These are phyloP conservation scores for Vicia villosa DNA, from an alignment of 306 rosid species.

Conservation along the genomic window DNA sequence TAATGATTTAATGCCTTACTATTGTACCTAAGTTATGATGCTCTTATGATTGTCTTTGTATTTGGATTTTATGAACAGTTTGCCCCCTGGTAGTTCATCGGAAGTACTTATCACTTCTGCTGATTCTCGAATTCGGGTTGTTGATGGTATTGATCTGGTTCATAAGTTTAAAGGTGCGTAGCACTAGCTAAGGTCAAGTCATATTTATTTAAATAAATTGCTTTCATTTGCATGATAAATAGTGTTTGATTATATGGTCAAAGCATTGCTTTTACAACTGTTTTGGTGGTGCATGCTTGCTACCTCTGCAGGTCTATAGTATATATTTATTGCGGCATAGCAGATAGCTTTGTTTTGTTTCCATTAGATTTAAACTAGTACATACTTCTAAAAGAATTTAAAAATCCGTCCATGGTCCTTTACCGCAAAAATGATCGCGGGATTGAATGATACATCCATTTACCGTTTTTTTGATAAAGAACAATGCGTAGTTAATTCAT, in stretches of 20 bases:
- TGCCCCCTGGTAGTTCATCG: conserved; percentile 94
- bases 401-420: too few relatives aligned
- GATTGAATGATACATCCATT: too few relatives aligned
- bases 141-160: conserved; percentile 79
- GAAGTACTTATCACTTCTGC: conserved; percentile 94
- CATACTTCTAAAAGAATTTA: too few relatives aligned
- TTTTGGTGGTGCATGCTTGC: background rate
- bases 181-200: conserved; percentile 15
- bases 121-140: conserved; percentile 94
- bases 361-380: too few relatives aligned
- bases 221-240: too few relatives aligned
- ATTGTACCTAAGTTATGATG: conserved; percentile 30
- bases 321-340: conserved; percentile 21
- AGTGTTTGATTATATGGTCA: too few relatives aligned
- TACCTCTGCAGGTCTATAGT: conserved; percentile 22
- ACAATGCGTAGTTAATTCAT: too few relatives aligned
- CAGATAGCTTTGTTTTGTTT: too few relatives aligned
- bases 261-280: background rate
- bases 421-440: too few relatives aligned
- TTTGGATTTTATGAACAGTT: conserved; percentile 65
- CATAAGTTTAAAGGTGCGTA: conserved; percentile 89
- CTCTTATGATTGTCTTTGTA: conserved; percentile 27
- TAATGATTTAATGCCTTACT: conserved; percentile 31
- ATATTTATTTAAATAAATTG: too few relatives aligned
- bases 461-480: too few relatives aligned